phyloP scores from a whole-genome alignment of 2,329 filamentous ascomycete species.

The Aspergillus sp. region DNA sequence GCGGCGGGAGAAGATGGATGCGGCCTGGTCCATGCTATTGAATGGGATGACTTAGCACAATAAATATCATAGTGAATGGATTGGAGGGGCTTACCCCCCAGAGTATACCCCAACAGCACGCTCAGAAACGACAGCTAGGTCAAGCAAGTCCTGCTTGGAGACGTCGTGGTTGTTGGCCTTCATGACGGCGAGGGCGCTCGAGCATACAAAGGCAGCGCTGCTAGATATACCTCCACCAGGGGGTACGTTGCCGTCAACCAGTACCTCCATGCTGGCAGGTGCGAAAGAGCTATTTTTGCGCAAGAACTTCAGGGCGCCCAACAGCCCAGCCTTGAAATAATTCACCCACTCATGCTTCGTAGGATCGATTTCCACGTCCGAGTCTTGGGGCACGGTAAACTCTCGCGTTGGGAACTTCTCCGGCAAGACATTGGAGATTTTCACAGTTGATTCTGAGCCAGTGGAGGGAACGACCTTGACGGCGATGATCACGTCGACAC shows the following conservation, averaged over 20 bases:
- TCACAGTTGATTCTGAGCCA: conserved; percentile 64
- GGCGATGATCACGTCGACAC: conserved; percentile 86
- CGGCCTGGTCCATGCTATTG: conserved; percentile 90
- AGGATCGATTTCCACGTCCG: conserved; percentile 78
- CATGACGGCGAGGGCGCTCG: conserved; percentile 86
- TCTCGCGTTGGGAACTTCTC: conserved; percentile 75
- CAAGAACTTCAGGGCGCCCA: conserved; percentile 79
- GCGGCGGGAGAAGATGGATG: conserved; percentile 87
- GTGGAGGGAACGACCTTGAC: conserved; percentile 59
- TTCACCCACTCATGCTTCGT: conserved; percentile 93
- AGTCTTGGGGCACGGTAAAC: conserved; percentile 69
- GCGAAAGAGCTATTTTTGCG: conserved; percentile 63
- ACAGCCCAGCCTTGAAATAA: conserved; percentile 93
- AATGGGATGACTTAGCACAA: neutral
- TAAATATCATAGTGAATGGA: neutral
- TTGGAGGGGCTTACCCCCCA: conserved; percentile 68
- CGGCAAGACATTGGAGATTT: conserved; percentile 77
- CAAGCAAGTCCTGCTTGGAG: conserved; percentile 88
- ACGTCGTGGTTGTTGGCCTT: conserved; percentile 81
- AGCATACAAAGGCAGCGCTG: conserved; percentile 90
- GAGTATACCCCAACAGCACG: conserved; percentile 94
- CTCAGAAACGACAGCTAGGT: conserved; percentile 93
- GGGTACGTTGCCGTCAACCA: conserved; percentile 91
- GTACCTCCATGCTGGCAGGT: conserved; percentile 79
- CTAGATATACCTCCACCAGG: conserved; percentile 91